Evolutionary conservation across 805 yeast genomes (phyloP).

Genomic region (Myxozyma udenii): DNA sequence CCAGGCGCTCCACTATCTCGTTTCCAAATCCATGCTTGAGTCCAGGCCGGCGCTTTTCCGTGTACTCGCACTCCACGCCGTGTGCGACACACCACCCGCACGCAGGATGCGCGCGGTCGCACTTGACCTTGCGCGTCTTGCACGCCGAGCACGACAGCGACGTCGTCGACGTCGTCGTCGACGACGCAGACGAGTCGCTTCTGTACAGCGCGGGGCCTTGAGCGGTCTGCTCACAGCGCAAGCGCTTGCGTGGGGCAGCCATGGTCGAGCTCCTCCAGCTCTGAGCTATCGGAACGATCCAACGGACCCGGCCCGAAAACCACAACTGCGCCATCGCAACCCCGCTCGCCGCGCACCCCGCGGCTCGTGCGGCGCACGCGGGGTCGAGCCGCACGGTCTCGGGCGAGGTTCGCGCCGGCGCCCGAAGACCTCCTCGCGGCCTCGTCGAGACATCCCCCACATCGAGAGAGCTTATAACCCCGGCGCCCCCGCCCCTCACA

Average conservation of each 20-base stretch:
- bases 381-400: no score
- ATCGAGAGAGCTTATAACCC: no score
- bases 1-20: constrained; percentile 29
- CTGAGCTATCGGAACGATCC: no score
- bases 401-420: no score
- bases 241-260: not conserved
- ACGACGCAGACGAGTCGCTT: not conserved
- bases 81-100: constrained; percentile 31
- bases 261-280: no score
- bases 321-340: not conserved
- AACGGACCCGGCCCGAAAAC: no score
- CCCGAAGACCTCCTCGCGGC: no score
- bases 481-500: no score
- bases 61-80: constrained; percentile 28
- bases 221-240: not conserved
- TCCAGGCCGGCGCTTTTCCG: constrained; percentile 33
- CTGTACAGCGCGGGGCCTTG: no score
- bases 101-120: constrained; percentile 30
- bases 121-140: constrained; percentile 31
- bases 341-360: not conserved
- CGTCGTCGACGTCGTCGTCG: constrained; percentile 1
- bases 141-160: constrained; percentile 27
- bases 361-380: not conserved
- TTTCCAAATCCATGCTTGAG: constrained; percentile 33
- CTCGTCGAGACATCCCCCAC: no score